These are phyloP conservation scores for Phytophthora kernoviae DNA, from an alignment of 352 stramenopile genomes.

Conservation along the genomic window DNA sequence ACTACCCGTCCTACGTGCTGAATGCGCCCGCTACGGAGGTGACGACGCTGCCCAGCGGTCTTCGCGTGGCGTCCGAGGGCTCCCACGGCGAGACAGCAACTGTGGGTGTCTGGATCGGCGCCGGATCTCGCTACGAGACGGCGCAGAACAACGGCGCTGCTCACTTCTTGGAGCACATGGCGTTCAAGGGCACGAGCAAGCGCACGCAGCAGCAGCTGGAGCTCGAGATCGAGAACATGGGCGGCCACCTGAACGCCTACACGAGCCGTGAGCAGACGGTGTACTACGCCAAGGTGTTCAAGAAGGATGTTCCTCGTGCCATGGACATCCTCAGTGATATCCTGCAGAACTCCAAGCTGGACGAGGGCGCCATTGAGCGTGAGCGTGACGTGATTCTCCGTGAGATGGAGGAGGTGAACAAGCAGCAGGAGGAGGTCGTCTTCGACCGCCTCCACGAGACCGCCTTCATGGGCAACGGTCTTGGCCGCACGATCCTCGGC, in stretches of 20 bases:
- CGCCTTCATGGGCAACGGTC: constrained; percentile 96
- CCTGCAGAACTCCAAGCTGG: constrained; percentile 98
- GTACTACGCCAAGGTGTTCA: constrained; percentile 99
- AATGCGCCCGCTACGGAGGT: constrained; percentile 96
- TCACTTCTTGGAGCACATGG: constrained; percentile 99
- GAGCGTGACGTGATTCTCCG: constrained; percentile 99
- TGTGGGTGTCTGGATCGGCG: constrained; percentile 97
- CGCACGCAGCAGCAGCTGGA: constrained; percentile 98
- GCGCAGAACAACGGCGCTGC: constrained; percentile 98
- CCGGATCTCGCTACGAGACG: constrained; percentile 98
- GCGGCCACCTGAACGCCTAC: constrained; percentile 99
- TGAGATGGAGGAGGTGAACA: constrained; percentile 99
- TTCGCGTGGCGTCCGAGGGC: constrained; percentile 98
- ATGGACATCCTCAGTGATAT: constrained; percentile 99
- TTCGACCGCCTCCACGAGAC: constrained; percentile 99
- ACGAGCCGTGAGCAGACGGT: constrained; percentile 99
- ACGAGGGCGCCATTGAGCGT: constrained; percentile 95
- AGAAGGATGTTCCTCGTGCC: constrained; percentile 96
- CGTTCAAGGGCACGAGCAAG: constrained; percentile 99
- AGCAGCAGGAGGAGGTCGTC: constrained; percentile 98
- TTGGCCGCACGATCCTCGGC: constrained; percentile 99
- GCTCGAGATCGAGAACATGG: constrained; percentile 99
- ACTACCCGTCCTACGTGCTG: constrained; percentile 89
- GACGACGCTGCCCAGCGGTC: constrained; percentile 95
- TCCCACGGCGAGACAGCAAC: constrained; percentile 98